Percentiles rank a stretch among this genome's conserved stretches.
Conservation (phyloP, 768 basidiomycete genomes). For the Lactarius indigo region DNA sequence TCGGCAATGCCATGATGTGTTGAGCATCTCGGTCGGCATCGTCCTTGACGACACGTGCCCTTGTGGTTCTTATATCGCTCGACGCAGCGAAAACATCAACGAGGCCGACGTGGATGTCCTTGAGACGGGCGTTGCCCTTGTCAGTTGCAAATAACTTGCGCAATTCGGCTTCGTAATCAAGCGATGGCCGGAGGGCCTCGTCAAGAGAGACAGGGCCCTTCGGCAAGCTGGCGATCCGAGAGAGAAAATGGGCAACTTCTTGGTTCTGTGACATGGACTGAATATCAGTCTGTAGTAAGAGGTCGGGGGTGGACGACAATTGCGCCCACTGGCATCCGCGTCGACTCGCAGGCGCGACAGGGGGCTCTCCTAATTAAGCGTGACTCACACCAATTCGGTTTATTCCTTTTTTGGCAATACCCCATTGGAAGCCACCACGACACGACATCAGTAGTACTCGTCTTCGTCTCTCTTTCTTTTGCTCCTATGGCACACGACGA, state of each 20-base stretch:
- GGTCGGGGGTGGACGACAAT: too few species aligned
- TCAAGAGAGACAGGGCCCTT: conserved; percentile 39
- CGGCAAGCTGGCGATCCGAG: conserved; percentile 29
- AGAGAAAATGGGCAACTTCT: conserved; percentile 32
- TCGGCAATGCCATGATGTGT: conserved; percentile 52
- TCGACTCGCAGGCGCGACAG: too few species aligned
- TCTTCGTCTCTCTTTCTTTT: background rate
- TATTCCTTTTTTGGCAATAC: background rate
- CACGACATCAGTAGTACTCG: too few species aligned
- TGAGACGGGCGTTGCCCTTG: conserved; percentile 41
- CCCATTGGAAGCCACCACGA: background rate
- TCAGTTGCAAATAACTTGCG: conserved; percentile 56
- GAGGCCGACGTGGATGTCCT: conserved; percentile 52
- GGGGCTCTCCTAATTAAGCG: background rate
- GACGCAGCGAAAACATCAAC: conserved; percentile 57
- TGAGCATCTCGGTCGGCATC: conserved; percentile 44
- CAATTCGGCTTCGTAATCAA: conserved; percentile 54
- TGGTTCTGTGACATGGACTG: conserved; percentile 30
- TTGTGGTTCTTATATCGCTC: conserved; percentile 44
- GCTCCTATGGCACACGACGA: conserved; percentile 14
- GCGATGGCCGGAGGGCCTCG: conserved; percentile 46
- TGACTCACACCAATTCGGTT: background rate
- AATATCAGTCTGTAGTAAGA: background rate
- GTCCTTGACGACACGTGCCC: conserved; percentile 46
- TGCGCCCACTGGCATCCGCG: too few species aligned